These are phyloP conservation scores for Xylaria intraflava DNA, from an alignment of 495 filamentous ascomycete genomes.

Conservation along the genomic window DNA sequence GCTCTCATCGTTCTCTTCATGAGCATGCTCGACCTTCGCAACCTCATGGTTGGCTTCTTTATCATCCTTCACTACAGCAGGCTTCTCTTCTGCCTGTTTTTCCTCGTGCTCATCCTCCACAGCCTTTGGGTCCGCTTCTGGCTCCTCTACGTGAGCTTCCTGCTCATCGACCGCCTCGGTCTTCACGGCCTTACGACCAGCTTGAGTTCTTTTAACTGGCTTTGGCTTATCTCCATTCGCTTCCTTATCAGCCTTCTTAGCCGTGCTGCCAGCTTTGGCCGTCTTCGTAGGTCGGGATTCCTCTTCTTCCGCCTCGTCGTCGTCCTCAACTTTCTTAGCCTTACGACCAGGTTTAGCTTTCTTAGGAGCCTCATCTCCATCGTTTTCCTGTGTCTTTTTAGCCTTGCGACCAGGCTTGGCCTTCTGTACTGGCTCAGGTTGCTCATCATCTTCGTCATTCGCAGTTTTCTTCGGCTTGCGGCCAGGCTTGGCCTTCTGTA, in stretches of 20 bases:
- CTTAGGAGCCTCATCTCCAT: too few relatives aligned
- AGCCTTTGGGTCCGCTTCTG: neutral
- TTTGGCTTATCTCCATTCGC: constrained; percentile 29
- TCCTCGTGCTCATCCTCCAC: neutral
- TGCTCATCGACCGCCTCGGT: neutral
- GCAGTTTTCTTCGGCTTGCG: too few relatives aligned
- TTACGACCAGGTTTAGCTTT: too few relatives aligned
- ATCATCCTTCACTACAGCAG: neutral
- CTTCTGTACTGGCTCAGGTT: too few relatives aligned
- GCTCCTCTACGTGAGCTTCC: neutral
- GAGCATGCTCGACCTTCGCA: neutral
- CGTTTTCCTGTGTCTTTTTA: too few relatives aligned
- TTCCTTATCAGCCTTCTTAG: constrained; percentile 5
- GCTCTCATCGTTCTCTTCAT: neutral
- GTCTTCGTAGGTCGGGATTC: neutral
- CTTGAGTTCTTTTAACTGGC: neutral
- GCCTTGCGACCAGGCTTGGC: too few relatives aligned
- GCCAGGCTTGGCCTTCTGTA: neutral
- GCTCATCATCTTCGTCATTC: too few relatives aligned
- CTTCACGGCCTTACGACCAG: constrained; percentile 3
- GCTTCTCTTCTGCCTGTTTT: neutral
- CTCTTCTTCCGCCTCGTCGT: constrained; percentile 15
- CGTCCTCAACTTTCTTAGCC: neutral
- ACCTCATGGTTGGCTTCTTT: neutral
- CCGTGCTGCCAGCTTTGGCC: constrained; percentile 14